Conservation (phyloP, 768 basidiomycete species). For the Mycena chlorophos region DNA sequence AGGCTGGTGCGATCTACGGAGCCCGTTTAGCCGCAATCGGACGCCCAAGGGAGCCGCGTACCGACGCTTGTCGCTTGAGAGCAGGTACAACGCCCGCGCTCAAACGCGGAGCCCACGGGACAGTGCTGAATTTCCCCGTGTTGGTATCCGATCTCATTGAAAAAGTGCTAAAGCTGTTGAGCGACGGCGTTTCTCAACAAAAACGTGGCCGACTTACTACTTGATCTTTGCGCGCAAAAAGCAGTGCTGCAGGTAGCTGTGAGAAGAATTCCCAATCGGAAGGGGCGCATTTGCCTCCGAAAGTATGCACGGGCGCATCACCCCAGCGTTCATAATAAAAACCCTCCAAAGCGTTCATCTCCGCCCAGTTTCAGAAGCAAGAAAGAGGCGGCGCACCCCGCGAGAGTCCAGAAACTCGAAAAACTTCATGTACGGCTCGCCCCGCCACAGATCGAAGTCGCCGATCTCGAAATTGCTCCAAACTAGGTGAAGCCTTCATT, state of each 20-base stretch:
- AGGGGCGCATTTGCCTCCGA: conserved; percentile 46
- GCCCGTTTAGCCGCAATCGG: not conserved
- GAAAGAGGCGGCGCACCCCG: conserved; percentile 32
- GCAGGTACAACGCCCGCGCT: not conserved
- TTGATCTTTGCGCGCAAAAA: not conserved
- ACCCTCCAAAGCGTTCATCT: not conserved
- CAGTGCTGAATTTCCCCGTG: not conserved
- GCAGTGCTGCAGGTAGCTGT: too few relatives aligned
- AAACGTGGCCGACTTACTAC: not conserved
- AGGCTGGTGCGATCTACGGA: not conserved
- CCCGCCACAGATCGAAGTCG: conserved; percentile 67
- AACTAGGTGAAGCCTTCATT: conserved; percentile 33
- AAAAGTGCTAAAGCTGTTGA: not conserved
- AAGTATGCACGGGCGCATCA: conserved; percentile 84
- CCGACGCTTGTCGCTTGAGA: not conserved
- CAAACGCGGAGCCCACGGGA: not conserved
- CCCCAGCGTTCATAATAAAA: conserved; percentile 56
- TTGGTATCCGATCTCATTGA: conserved; percentile 1
- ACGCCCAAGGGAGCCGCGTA: not conserved
- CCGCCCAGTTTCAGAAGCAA: not conserved
- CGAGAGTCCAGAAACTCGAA: conserved; percentile 76
- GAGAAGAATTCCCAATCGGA: too few relatives aligned
- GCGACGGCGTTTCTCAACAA: not conserved
- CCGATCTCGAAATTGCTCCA: conserved; percentile 76
- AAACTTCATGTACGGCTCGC: conserved; percentile 63